phyloP scores from a whole-genome alignment of 495 filamentous ascomycete species.

The Penicillium paradoxum region DNA sequence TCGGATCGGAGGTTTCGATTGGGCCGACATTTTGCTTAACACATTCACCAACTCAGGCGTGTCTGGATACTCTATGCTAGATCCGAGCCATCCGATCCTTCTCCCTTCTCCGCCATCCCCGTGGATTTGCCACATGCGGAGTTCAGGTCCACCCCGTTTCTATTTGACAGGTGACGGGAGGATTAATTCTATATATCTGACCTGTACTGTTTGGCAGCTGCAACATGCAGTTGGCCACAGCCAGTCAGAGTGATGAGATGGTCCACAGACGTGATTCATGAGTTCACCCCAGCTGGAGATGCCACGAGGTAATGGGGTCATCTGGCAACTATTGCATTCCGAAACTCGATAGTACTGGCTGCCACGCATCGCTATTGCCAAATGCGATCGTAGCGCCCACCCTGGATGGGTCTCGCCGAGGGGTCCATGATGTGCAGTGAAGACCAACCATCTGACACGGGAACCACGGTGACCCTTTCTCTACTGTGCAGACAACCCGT shows the following conservation, averaged over 20 bases:
- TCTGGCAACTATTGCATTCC: neutral
- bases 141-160: neutral
- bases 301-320: neutral
- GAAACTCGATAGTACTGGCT: neutral
- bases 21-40: neutral
- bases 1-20: neutral
- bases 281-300: neutral
- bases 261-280: neutral
- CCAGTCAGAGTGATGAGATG: neutral
- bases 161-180: conserved; percentile 14
- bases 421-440: neutral
- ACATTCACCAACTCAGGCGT: neutral
- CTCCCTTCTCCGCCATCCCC: neutral
- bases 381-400: neutral
- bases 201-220: neutral
- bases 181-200: neutral
- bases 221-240: neutral
- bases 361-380: neutral
- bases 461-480: neutral
- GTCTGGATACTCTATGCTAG: neutral
- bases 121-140: conserved; percentile 4
- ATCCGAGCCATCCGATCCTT: neutral
- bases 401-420: neutral
- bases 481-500: neutral
- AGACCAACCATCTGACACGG: neutral